These are phyloP conservation scores for Aureobasidium leucospermi DNA, from an alignment of 2,329 filamentous ascomycete genomes.

Conservation along the genomic window DNA sequence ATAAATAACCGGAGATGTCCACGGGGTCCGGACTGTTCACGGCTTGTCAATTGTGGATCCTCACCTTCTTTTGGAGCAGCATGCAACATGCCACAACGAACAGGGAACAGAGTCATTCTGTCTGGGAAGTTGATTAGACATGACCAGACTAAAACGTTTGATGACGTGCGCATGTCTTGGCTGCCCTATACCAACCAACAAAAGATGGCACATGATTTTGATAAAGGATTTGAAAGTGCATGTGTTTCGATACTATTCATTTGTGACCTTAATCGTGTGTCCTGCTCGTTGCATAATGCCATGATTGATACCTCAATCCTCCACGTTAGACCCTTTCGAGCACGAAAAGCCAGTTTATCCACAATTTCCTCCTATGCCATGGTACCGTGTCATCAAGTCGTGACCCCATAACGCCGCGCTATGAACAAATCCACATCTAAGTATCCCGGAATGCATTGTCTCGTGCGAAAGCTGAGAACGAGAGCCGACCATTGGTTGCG, in stretches of 20 bases:
- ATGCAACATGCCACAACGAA: background rate
- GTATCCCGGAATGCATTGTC: constrained; percentile 14
- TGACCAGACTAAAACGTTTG: background rate
- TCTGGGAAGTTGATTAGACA: background rate
- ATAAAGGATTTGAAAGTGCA: background rate
- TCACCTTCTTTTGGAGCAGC: background rate
- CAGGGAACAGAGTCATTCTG: constrained; percentile 1
- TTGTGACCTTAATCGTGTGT: background rate
- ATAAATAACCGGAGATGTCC: background rate
- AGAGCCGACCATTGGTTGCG: background rate
- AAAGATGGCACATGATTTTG: background rate
- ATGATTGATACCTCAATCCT: background rate
- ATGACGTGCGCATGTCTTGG: constrained; percentile 11
- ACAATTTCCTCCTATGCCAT: background rate
- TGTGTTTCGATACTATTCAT: background rate
- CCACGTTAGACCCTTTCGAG: background rate
- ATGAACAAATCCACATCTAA: background rate
- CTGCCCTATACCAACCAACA: background rate
- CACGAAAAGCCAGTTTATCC: background rate
- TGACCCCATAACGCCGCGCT: constrained; percentile 12
- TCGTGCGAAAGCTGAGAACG: constrained; percentile 13
- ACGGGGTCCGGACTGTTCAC: background rate
- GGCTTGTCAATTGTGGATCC: background rate
- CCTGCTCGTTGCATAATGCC: background rate
- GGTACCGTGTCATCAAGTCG: constrained; percentile 6